These are phyloP conservation scores for Geranium rotundifolium DNA, from an alignment of 345 rosid species.

Conservation along the genomic window DNA sequence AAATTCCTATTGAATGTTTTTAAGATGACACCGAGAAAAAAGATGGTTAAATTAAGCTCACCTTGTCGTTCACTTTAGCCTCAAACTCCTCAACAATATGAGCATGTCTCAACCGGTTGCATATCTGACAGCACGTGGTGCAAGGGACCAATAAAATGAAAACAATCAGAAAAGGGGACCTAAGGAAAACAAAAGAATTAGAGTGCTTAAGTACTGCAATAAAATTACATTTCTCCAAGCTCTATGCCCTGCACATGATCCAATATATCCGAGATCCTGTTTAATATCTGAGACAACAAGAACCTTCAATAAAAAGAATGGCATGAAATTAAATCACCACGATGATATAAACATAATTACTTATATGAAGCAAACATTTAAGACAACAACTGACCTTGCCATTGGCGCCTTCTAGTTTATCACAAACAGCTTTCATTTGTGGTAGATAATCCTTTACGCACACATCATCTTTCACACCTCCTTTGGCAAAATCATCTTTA, in stretches of 20 bases:
- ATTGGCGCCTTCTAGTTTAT: slow-evolving; percentile 66
- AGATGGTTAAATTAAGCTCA: slow-evolving; percentile 10
- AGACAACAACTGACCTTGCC: slow-evolving; percentile 42
- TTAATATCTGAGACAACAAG: slow-evolving; percentile 85
- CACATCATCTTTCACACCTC: slow-evolving; percentile 41
- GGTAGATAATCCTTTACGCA: slow-evolving; percentile 67
- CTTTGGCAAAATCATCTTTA: slow-evolving; percentile 28
- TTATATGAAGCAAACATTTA: neutral
- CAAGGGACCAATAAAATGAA: slow-evolving; percentile 11
- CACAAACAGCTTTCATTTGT: slow-evolving; percentile 72
- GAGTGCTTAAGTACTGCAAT: neutral
- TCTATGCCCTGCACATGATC: slow-evolving; percentile 46
- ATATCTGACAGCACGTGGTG: slow-evolving; percentile 36
- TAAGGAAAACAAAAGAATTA: neutral
- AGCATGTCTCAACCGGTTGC: slow-evolving; percentile 67
- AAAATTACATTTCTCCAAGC: slow-evolving; percentile 76
- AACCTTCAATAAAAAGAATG: slow-evolving; percentile 42
- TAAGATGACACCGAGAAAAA: neutral
- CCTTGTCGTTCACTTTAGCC: slow-evolving; percentile 73
- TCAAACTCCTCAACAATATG: slow-evolving; percentile 60
- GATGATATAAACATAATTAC: slow-evolving; percentile 12
- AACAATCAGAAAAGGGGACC: slow-evolving; percentile 1
- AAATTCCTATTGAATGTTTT: neutral
- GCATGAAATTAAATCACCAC: slow-evolving; percentile 17
- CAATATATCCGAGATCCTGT: slow-evolving; percentile 62